These are phyloP conservation scores for Neophaeococcomyces aloes DNA, from an alignment of 2,329 filamentous ascomycete genomes.

Conservation along the genomic window DNA sequence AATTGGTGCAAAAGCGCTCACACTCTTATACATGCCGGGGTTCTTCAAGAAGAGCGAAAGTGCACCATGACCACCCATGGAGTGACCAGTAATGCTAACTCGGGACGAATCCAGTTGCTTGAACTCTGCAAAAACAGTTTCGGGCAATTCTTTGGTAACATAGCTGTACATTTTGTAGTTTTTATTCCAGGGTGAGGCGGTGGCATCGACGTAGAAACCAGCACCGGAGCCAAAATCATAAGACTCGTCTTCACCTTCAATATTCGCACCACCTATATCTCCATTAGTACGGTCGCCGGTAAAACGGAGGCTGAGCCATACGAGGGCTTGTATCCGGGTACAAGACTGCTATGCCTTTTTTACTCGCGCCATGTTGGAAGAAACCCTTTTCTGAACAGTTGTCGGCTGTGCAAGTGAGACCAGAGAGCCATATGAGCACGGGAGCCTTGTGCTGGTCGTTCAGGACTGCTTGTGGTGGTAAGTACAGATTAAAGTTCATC, in stretches of 20 bases:
- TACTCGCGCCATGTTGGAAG: slow-evolving; percentile 71
- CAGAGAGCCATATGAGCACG: slow-evolving; percentile 84
- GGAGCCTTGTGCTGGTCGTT: slow-evolving; percentile 55
- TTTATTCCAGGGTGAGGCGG: slow-evolving; percentile 57
- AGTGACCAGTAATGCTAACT: slow-evolving; percentile 84
- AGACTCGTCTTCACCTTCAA: slow-evolving; percentile 72
- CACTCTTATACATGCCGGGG: slow-evolving; percentile 77
- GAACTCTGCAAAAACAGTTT: slow-evolving; percentile 61
- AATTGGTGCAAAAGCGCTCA: slow-evolving; percentile 85
- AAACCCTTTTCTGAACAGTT: slow-evolving; percentile 70
- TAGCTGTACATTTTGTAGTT: slow-evolving; percentile 96
- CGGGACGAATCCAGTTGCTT: slow-evolving; percentile 57
- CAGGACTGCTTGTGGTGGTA: slow-evolving; percentile 59
- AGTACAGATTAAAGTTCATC: slow-evolving; percentile 87
- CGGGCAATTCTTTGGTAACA: slow-evolving; percentile 77
- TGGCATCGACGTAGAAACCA: slow-evolving; percentile 90
- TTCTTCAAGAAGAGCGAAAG: slow-evolving; percentile 86
- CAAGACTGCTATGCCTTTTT: slow-evolving; percentile 78
- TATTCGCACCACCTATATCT: slow-evolving; percentile 57
- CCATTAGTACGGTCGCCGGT: slow-evolving; percentile 4
- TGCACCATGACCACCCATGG: slow-evolving; percentile 94
- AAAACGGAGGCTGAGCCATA: slow-evolving; percentile 30
- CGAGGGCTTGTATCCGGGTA: slow-evolving; percentile 93
- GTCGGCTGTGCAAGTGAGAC: slow-evolving; percentile 88
- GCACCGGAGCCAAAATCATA: slow-evolving; percentile 91